Conservation (phyloP, 306 rosid genomes). For the Begonia masoniana region DNA sequence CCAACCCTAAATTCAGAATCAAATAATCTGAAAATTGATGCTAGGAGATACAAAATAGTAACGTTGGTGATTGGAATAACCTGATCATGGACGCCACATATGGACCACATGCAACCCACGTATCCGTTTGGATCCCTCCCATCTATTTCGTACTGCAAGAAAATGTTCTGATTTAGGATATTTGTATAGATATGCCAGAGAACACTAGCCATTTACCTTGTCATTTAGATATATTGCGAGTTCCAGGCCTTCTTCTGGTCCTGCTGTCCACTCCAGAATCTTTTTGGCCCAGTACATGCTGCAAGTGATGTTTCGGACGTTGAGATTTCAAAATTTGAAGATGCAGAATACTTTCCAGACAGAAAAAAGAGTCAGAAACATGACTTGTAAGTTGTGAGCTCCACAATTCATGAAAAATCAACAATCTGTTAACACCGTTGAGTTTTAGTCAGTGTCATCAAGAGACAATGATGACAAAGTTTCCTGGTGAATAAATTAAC, state of each 20-base stretch:
- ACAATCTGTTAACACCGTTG: no score
- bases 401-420: not conserved
- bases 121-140: slow-evolving; percentile 94
- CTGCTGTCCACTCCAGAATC: slow-evolving; percentile 92
- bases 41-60: not conserved
- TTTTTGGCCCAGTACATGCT: slow-evolving; percentile 98
- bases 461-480: no score
- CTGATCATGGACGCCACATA: slow-evolving; percentile 95
- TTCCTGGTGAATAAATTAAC: no score
- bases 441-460: no score
- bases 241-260: slow-evolving; percentile 96
- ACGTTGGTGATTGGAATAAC: slow-evolving; percentile 13
- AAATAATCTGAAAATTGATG: not conserved
- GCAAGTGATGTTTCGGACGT: slow-evolving; percentile 7
- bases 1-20: slow-evolving; percentile 57
- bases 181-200: not conserved
- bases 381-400: not conserved
- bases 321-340: slow-evolving; percentile 4
- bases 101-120: slow-evolving; percentile 96
- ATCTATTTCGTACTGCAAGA: slow-evolving; percentile 71
- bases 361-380: not conserved
- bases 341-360: not conserved
- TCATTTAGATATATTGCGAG: slow-evolving; percentile 56
- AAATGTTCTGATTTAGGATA: not conserved
- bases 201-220: slow-evolving; percentile 32